Evolutionary conservation across 345 rosid genomes (phyloP), one percentile per base, ranked within the genome.

Genomic region (Passiflora organensis): DNA sequence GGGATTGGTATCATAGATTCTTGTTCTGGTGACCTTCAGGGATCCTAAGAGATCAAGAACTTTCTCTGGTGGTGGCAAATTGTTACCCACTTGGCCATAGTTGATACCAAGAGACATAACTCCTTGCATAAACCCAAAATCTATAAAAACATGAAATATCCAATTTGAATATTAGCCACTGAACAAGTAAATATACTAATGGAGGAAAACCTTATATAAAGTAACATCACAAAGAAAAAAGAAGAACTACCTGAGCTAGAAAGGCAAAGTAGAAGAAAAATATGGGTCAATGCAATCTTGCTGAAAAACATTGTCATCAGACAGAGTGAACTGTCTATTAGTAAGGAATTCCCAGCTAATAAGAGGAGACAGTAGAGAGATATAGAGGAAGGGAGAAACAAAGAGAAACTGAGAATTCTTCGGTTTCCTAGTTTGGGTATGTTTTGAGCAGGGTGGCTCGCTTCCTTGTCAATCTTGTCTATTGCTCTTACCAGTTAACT

Each of bases 1-100:
- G 28, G 95, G 95, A 56, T 86, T 86, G 20, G 99, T 86, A 68
- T 93, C 95, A 18, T 93, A 93, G 55, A 93, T 86, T 76, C 87
- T 80, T 17, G 85, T 73, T 68, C 84, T 89, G 15, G 76, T 81
- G 56, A 89, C 34, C 72, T 72, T 78, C 10, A 86, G 63, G 44
- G 96, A 72, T 51, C 76, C 70, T 48, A 93, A 42, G 56, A 93
- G 94, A 47, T 71, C 80, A 17, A 83, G 66, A 44, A 89, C 99
- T 55, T 61, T 75, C 38, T 81, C 79, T 0, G 99, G 94, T 6
- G 82, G 64, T 10, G 83, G 96, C 67, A 93, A 68, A 72, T 89
- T 82, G 73, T 85, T 72, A 8, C 68, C 99, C 22, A 93, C 71
- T 77, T 93, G 99, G 11, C 99, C 99, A 21, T 93, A 93, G 51